phyloP scores from a whole-genome alignment of 495 filamentous ascomycete species.

The Thozetella sp. region DNA sequence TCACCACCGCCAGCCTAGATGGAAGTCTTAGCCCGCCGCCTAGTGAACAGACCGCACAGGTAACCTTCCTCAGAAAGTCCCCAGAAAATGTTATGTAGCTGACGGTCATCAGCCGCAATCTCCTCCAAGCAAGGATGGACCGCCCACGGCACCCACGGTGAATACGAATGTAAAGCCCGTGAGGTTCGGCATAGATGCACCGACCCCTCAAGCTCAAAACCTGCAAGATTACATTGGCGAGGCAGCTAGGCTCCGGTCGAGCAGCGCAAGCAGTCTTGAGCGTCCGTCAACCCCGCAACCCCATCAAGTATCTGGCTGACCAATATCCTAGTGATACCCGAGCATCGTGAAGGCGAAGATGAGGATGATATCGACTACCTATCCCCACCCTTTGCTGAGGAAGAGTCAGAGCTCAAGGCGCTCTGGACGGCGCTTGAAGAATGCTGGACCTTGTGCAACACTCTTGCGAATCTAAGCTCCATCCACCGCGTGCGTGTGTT shows the following conservation, averaged over 20 bases:
- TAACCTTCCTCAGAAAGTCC: slow-evolving; percentile 14
- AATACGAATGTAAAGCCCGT: slow-evolving; percentile 68
- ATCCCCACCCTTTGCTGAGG: slow-evolving; percentile 38
- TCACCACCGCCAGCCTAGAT: slow-evolving; percentile 20
- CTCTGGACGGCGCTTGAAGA: slow-evolving; percentile 80
- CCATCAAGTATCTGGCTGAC: slow-evolving; percentile 4
- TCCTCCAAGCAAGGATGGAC: slow-evolving; percentile 29
- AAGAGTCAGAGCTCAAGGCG: slow-evolving; percentile 66
- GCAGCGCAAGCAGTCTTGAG: slow-evolving; percentile 68
- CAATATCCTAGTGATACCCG: slow-evolving; percentile 46
- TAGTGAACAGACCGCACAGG: slow-evolving; percentile 30
- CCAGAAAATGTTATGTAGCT: slow-evolving; percentile 1
- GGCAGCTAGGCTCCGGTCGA: slow-evolving; percentile 40
- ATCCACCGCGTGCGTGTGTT: slow-evolving; percentile 81
- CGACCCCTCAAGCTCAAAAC: slow-evolving; percentile 83
- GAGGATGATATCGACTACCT: slow-evolving; percentile 44
- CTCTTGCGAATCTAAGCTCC: slow-evolving; percentile 80
- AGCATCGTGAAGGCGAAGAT: slow-evolving; percentile 36
- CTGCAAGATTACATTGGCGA: slow-evolving; percentile 62
- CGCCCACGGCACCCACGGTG: slow-evolving; percentile 59
- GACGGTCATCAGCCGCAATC: slow-evolving; percentile 22
- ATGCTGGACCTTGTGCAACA: slow-evolving; percentile 95
- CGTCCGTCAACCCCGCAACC: slow-evolving; percentile 46
- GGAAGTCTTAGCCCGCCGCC: slow-evolving; percentile 27
- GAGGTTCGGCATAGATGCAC: slow-evolving; percentile 65